Conservation (phyloP, 1,284 basidiomycete species). For the Sporisorium reilianum region DNA sequence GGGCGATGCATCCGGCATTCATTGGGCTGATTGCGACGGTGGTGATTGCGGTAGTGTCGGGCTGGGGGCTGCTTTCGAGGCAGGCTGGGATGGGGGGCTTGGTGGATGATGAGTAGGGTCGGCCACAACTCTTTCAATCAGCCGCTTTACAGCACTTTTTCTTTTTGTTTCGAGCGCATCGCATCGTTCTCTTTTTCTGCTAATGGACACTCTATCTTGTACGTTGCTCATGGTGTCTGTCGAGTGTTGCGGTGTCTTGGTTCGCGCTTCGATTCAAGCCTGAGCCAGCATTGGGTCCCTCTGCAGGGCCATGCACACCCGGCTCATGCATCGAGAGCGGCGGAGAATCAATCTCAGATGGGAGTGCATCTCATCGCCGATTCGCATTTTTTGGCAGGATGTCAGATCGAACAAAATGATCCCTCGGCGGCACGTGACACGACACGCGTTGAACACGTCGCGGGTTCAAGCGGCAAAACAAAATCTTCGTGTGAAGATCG, state of each 20-base stretch:
- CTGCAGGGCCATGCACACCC: background rate
- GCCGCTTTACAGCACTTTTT: background rate
- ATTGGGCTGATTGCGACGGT: conserved; percentile 41
- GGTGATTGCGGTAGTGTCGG: conserved; percentile 45
- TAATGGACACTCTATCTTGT: conserved; percentile 43
- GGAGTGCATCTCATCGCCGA: background rate
- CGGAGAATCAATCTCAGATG: background rate
- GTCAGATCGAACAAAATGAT: background rate
- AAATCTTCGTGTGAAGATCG: background rate
- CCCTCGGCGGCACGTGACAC: conserved; percentile 21
- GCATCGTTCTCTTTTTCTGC: background rate
- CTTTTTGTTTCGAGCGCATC: background rate
- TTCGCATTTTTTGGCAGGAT: background rate
- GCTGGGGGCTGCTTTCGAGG: conserved; percentile 39
- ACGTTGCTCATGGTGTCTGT: background rate
- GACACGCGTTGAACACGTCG: conserved; percentile 24
- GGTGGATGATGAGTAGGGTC: conserved; percentile 21
- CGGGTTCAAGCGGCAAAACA: conserved; percentile 3
- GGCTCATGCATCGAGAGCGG: background rate
- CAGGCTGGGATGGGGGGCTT: conserved; percentile 20
- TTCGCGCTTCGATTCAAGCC: background rate
- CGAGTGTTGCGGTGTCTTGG: no score
- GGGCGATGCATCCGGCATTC: conserved; percentile 46
- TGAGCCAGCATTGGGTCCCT: background rate
- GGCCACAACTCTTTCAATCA: background rate